Base-by-base conservation (phyloP, 2,329 filamentous ascomycete species). In the Xylaria sp. region DNA sequence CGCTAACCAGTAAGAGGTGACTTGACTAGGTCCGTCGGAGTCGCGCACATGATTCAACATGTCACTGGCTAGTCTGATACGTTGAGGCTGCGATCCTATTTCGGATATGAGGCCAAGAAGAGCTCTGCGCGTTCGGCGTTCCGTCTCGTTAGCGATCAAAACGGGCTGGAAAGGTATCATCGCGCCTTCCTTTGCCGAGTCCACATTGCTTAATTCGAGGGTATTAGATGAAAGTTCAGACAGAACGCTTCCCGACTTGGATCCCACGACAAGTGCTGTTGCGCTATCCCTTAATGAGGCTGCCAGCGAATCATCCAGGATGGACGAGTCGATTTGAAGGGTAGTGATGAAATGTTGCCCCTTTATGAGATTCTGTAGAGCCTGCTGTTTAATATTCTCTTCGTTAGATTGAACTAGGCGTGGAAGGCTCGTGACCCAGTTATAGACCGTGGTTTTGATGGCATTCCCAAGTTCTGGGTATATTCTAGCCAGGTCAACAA, bases 331-430 rank as follows among this genome's bases (percentile, higher is more conserved):
- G 23, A 89, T 81, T 4, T 86, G 84, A 17, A 91, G 79, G 4
- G 83, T 80, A 17, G 83, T 84, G 19, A 95, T 78, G 7, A 94
- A 74, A 29, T 85, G 81, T 54, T 92, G 87, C 0, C 90, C 88
- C 48, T 88, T 89, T 13, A 89, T 85, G n/a, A 99, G 83, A 64
- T 94, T 91, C 27, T 84, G 83, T 25, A 98, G 84, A 1, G 89
- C 87, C 57, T 85, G 83, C 63, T 87, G 83, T 73, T 96, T 96
- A 27, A 84, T 80, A n/a, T 82, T 82, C 68, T 97, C 92, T 69
- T 98, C 93, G 67, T 88, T 90, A 8, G 88, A 86, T 73, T 94
- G 92, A 87, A 97, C 93, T 13, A 92, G 77, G 15, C 93, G 85
- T 4, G 94, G 89, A 17, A 99, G 83, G 40, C 91, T 89, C 2